Conservation (phyloP, 1,139 yeast species). For the Yamadazyma dendronema region DNA sequence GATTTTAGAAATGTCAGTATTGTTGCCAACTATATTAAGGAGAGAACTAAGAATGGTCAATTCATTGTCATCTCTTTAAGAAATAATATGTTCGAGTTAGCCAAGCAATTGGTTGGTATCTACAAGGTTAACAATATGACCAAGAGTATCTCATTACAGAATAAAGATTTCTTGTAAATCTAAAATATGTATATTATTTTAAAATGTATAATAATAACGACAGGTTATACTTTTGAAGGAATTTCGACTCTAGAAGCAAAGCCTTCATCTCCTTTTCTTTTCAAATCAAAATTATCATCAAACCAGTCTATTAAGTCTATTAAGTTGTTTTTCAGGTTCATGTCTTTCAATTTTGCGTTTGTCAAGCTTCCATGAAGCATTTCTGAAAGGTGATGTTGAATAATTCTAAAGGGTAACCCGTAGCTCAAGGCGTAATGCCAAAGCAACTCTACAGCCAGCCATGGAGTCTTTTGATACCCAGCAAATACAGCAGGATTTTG, state of each 20-base stretch:
- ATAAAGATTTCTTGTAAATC: slow-evolving; percentile 48
- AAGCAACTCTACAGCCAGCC: slow-evolving; percentile 85
- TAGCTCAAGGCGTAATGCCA: slow-evolving; percentile 76
- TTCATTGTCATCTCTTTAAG: slow-evolving; percentile 92
- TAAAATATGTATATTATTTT: slow-evolving; percentile 1
- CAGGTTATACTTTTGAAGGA: slow-evolving; percentile 33
- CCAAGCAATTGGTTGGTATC: slow-evolving; percentile 91
- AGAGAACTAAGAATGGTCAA: slow-evolving; percentile 93
- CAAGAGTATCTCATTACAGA: slow-evolving; percentile 72
- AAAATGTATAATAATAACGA: slow-evolving; percentile 6
- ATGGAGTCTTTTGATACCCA: slow-evolving; percentile 72
- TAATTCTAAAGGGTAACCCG: slow-evolving; percentile 79
- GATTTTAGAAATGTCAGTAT: slow-evolving; percentile 96
- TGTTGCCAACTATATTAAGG: slow-evolving; percentile 95
- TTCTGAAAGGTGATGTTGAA: slow-evolving; percentile 85
- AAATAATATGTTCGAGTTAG: slow-evolving; percentile 96
- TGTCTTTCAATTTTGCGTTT: slow-evolving; percentile 52
- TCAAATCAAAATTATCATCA: slow-evolving; percentile 64
- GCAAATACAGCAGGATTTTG: slow-evolving; percentile 86
- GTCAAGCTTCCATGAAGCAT: slow-evolving; percentile 71
- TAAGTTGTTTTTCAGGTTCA: slow-evolving; percentile 60
- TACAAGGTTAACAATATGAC: slow-evolving; percentile 94
- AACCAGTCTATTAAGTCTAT: slow-evolving; percentile 80
- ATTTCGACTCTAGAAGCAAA: slow-evolving; percentile 63
- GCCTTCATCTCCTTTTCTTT: slow-evolving; percentile 63